Evolutionary conservation across 441 rosid genomes (phyloP).

Genomic region (Adansonia gregorii): DNA sequence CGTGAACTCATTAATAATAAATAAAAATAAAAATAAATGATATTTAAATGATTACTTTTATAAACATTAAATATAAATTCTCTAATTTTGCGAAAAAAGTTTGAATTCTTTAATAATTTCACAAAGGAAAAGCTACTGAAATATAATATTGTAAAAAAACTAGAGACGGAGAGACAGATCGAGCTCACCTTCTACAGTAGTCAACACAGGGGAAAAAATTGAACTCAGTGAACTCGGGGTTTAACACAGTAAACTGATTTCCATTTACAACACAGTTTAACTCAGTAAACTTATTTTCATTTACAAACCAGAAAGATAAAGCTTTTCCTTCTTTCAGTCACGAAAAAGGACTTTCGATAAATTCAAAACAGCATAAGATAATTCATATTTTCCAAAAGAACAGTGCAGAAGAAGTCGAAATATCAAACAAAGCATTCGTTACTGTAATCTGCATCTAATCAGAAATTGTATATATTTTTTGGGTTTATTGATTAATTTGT

Average conservation of each 20-base stretch:
- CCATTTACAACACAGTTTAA: slow-evolving; percentile 1
- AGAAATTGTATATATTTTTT: neutral
- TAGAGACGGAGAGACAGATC: no score
- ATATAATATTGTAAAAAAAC: no score
- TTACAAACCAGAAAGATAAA: neutral
- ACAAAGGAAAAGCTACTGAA: no score
- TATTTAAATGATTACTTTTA: no score
- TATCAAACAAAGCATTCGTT: neutral
- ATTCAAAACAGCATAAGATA: no score
- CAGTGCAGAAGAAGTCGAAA: neutral
- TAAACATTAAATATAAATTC: no score
- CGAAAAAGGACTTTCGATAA: neutral
- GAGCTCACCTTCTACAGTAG: no score
- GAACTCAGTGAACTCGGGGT: neutral
- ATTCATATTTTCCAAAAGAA: neutral
- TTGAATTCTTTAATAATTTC: no score
- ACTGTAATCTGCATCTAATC: neutral
- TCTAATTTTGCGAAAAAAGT: no score
- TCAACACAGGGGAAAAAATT: neutral
- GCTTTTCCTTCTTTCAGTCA: neutral
- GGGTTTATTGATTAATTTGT: slow-evolving; percentile 22
- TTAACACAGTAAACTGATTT: slow-evolving; percentile 27
- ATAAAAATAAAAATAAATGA: no score
- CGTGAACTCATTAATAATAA: no score
- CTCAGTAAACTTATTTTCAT: slow-evolving; percentile 26